Evolutionary conservation across 2,329 filamentous ascomycete genomes (phyloP), one percentile per base, ranked within the genome.

Genomic region (Epichloe scottii): DNA sequence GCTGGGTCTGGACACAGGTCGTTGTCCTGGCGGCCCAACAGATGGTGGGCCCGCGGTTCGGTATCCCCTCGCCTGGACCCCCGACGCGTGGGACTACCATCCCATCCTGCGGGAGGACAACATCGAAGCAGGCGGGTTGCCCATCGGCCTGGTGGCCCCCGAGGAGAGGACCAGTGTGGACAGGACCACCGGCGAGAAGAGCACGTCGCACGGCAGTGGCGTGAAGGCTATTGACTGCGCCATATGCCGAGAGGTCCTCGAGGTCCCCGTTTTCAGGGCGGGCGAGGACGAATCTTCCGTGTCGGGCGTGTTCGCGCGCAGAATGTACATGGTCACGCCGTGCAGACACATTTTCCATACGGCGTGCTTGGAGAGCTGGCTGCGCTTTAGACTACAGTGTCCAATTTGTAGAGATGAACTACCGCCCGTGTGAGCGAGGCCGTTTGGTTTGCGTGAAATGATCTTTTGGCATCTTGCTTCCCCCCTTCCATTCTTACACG

Each of bases 271-370:
- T 21, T 70, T 95, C 34, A 75, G 76, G 48, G 74, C 77, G 1
- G 77, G 76, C 10, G 73, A 74, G 40, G 73, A 75, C 42, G 76
- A 77, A 10, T 66, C 67, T 0, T 77, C 79, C 34, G 76, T 82
- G 52, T 71, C 80, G 0, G 83, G 83, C 33, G 79, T 95, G 51
- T 74, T 97, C 58, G 86, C 87, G 34, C 75, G 91, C 54, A 79
- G 90, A 47, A 76, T 79, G 59, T 97, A 97, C 69, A 98, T 98
- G 93, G 88, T 97, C 21, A 98, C 93, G 52, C 93, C 93, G 46
- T 98, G 93, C 67, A 75, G 90, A 51, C 93, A 98, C 70, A 89
- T 97, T 46, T 98, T 98, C 65, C 93, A 98, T 64, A 93, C 84
- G 51, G 74, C 77, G 34, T 98, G 93, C 67, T 71, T 98, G 58